These are phyloP conservation scores for Eimeria falciformis DNA, from an alignment of 169 alveolate species.

Conservation along the genomic window DNA sequence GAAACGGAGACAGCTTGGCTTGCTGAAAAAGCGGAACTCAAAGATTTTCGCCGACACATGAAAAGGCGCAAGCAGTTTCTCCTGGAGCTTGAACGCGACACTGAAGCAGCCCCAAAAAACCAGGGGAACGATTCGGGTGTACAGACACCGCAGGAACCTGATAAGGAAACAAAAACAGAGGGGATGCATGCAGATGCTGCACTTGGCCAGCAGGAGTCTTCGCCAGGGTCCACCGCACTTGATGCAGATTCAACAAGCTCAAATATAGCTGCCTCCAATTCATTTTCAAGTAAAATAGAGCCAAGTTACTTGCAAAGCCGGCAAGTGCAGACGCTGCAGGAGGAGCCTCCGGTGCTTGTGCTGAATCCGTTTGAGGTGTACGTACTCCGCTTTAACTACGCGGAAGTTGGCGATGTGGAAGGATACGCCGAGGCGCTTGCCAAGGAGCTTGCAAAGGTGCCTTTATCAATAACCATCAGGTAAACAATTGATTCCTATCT, in stretches of 20 bases:
- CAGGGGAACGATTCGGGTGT: background rate
- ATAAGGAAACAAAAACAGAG: no score
- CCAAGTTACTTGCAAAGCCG: no score
- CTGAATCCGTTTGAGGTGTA: constrained; percentile 62
- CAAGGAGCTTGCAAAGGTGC: constrained; percentile 48
- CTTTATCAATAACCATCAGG: constrained; percentile 39
- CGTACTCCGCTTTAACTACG: constrained; percentile 70
- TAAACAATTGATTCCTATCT: background rate
- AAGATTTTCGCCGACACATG: constrained; percentile 5
- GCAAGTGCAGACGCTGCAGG: no score
- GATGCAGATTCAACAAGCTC: no score
- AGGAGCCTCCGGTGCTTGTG: constrained; percentile 29
- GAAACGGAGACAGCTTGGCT: constrained; percentile 34
- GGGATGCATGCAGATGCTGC: no score
- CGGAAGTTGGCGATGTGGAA: constrained; percentile 71
- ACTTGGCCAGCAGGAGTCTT: no score
- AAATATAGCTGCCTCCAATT: no score
- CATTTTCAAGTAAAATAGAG: no score
- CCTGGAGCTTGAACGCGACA: background rate
- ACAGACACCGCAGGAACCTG: background rate
- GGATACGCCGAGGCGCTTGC: constrained; percentile 69
- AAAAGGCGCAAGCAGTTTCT: constrained; percentile 32
- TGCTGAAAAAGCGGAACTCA: background rate
- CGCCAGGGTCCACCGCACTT: no score
- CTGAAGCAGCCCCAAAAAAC: background rate